Evolutionary conservation across 495 filamentous ascomycete genomes (phyloP), one percentile per base, ranked within the genome.

Genomic region (Penicillium steckii): DNA sequence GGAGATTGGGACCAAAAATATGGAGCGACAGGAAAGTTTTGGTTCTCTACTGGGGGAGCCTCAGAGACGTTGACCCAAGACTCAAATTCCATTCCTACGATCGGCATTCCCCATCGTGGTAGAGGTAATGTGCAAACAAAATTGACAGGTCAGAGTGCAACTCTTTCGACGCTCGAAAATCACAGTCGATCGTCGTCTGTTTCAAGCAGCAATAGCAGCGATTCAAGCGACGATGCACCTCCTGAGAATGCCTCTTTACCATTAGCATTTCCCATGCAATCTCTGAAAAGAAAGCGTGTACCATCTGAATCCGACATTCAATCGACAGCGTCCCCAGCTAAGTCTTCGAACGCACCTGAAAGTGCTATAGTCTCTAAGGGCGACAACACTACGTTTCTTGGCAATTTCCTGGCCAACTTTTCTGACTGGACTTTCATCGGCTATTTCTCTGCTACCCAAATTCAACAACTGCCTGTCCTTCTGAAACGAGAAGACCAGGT

Each of bases 1-100:
- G 72, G 60, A 42, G 48, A 70, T 27, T 75, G 75, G 58, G 73
- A 80, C 51, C 65, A 75, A 35, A 83, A 82, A 55, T 83, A 83
- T 64, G 69, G 70, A 32, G 53, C 69, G 24, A 57, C 70, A 13
- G 80, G 80, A 18, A 75, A 75, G 19, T 83, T 82, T 54, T 73
- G 68, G 59, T 80, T 82, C 35, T 57, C 63, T 30, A 32, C 53
- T 24, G 48, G 55, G 13, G 51, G 35, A n/a, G 37, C 45, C 9
- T 24, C 24, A n/a, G 46, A 52, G 2, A 24, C 32, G 2, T 50
- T 48, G 19, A 57, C 55, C 23, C 41, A 41, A 2, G 22, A 40
- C n/a, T 42, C 53, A 5, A 53, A 57, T 18, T 56, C 64, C 12
- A 77, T 77, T 44, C 72, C 72, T 33, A 78, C 68, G 2, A 69